phyloP scores from a whole-genome alignment of 129 eudicot species.

The Cynara cardunculus region DNA sequence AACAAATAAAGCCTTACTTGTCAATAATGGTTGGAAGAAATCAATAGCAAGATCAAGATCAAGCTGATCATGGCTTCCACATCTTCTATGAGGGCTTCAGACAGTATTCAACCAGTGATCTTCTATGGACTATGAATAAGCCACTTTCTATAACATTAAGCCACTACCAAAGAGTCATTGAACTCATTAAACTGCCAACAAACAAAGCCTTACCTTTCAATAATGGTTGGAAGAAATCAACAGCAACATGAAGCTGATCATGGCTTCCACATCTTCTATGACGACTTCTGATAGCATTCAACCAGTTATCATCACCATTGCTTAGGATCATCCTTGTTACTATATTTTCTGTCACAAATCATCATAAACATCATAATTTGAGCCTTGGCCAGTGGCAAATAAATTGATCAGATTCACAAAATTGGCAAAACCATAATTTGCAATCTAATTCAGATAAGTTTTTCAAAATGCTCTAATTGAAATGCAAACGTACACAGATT shows the following conservation, averaged over 20 bases:
- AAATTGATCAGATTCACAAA: neutral
- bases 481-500: neutral
- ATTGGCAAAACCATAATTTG: neutral
- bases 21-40: neutral
- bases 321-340: neutral
- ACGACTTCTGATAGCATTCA: neutral
- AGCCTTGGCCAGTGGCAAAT: neutral
- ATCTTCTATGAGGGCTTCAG: too few species aligned
- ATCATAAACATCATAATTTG: neutral
- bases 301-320: neutral
- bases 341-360: neutral
- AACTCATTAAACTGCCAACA: too few species aligned
- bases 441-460: neutral
- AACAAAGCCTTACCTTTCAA: neutral
- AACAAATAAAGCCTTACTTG: too few species aligned
- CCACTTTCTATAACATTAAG: too few species aligned
- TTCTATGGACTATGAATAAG: too few species aligned
- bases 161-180: too few species aligned
- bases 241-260: neutral
- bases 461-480: neutral
- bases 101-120: neutral
- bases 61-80: neutral
- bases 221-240: neutral
- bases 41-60: neutral
- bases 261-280: neutral